Percentiles rank a stretch among this genome's conserved stretches.
Evolutionary conservation across 192 early-diverging fungal genomes (phyloP).

Genomic region (Backusella tuberculispora): DNA sequence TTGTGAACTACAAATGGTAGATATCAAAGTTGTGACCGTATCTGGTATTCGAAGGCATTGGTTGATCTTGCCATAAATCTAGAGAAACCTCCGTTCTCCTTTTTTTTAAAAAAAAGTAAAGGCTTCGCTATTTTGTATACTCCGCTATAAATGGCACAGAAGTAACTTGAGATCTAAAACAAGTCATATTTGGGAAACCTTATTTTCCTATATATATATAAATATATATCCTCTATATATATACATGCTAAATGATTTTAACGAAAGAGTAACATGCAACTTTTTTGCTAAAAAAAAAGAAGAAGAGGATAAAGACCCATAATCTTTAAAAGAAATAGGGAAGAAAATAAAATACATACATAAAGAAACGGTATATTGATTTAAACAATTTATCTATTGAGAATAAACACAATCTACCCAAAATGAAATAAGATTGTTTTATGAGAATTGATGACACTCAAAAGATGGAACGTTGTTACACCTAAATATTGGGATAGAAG

Average conservation of each 20-base stretch:
- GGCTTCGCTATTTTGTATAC: background rate
- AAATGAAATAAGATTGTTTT: background rate
- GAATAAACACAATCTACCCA: background rate
- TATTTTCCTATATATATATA: background rate
- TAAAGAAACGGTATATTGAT: background rate
- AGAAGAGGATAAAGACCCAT: background rate
- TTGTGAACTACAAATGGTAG: background rate
- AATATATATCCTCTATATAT: too few species aligned
- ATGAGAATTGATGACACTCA: too few species aligned
- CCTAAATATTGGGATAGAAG: background rate
- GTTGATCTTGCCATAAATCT: too few species aligned
- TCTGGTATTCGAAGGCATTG: too few species aligned
- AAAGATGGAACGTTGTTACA: background rate
- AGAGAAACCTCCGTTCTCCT: background rate
- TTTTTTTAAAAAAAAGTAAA: slow-evolving; percentile 1
- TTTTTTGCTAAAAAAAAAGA: background rate
- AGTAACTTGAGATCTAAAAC: background rate
- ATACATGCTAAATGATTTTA: background rate
- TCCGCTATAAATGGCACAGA: background rate
- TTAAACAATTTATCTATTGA: background rate
- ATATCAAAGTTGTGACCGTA: background rate
- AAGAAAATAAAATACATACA: background rate
- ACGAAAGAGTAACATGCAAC: background rate
- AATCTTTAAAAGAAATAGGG: background rate
- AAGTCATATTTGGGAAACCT: background rate